Evolutionary conservation across 2,329 filamentous ascomycete species (phyloP).

Genomic region (Phialophora tarda): DNA sequence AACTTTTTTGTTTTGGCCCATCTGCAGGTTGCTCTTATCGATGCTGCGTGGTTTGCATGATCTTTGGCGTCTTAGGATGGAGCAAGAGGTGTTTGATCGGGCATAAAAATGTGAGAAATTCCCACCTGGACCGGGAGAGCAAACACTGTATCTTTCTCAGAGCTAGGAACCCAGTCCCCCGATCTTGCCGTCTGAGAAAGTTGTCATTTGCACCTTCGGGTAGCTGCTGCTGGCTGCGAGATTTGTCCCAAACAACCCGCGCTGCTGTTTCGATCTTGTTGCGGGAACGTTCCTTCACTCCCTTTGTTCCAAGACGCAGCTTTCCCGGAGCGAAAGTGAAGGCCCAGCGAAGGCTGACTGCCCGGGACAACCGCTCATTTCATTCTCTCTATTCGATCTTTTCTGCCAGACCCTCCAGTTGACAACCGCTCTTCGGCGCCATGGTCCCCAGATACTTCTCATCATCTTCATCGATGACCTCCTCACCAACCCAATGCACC

Average conservation of each 20-base stretch:
- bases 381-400: conserved; percentile 9
- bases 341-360: conserved; percentile 10
- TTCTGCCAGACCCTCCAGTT: conserved; percentile 27
- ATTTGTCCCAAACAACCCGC: conserved; percentile 15
- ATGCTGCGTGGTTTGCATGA: conserved; percentile 5
- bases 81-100: background rate
- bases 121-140: conserved; percentile 29
- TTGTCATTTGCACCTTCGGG: conserved; percentile 14
- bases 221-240: conserved; percentile 30
- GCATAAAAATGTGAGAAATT: conserved; percentile 29
- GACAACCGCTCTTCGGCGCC: conserved; percentile 2
- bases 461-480: conserved; percentile 27
- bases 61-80: background rate
- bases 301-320: conserved; percentile 28
- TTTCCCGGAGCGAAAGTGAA: conserved; percentile 8
- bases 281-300: conserved; percentile 21
- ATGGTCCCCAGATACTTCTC: conserved; percentile 29
- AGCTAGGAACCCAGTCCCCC: conserved; percentile 18
- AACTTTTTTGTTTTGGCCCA: conserved; percentile 2
- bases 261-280: conserved; percentile 13
- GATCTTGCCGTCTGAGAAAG: conserved; percentile 14
- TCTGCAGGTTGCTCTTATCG: conserved; percentile 13
- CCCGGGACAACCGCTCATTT: conserved; percentile 7
- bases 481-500: conserved; percentile 20
- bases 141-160: conserved; percentile 24